Evolutionary conservation across 2,329 filamentous ascomycete species (phyloP).

Genomic region (Lachnellula arida): DNA sequence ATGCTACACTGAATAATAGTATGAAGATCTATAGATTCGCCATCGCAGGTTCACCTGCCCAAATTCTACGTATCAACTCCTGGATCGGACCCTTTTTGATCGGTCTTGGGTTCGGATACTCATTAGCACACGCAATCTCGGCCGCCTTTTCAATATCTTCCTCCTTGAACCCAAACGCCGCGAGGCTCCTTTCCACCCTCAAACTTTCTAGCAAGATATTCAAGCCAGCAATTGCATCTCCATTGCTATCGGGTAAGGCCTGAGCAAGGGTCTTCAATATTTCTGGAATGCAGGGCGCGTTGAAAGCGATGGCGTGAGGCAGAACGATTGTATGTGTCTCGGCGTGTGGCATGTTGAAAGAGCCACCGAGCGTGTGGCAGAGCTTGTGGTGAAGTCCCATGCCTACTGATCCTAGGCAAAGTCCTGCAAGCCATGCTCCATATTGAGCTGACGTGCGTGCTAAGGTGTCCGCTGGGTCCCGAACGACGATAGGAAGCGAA

Average conservation of each 20-base stretch:
- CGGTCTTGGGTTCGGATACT: constrained; percentile 55
- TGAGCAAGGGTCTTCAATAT: constrained; percentile 49
- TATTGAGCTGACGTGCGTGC: constrained; percentile 53
- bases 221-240: constrained; percentile 53
- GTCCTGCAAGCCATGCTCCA: constrained; percentile 61
- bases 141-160: constrained; percentile 55
- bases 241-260: constrained; percentile 50
- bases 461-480: constrained; percentile 38
- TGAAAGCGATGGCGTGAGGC: constrained; percentile 60
- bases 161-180: constrained; percentile 55
- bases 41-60: constrained; percentile 53
- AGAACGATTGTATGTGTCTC: constrained; percentile 61
- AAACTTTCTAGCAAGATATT: constrained; percentile 52
- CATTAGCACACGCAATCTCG: constrained; percentile 52
- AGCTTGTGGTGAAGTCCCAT: constrained; percentile 67
- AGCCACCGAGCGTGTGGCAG: constrained; percentile 60
- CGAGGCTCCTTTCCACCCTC: constrained; percentile 47
- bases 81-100: constrained; percentile 48
- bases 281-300: constrained; percentile 49
- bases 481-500: constrained; percentile 48
- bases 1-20: too few species aligned
- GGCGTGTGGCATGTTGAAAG: constrained; percentile 59
- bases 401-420: constrained; percentile 52
- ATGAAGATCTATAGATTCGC: constrained; percentile 40
- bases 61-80: constrained; percentile 55